Base-by-base conservation (phyloP, 1,284 basidiomycete species). In the Moesziomyces parantarcticus region DNA sequence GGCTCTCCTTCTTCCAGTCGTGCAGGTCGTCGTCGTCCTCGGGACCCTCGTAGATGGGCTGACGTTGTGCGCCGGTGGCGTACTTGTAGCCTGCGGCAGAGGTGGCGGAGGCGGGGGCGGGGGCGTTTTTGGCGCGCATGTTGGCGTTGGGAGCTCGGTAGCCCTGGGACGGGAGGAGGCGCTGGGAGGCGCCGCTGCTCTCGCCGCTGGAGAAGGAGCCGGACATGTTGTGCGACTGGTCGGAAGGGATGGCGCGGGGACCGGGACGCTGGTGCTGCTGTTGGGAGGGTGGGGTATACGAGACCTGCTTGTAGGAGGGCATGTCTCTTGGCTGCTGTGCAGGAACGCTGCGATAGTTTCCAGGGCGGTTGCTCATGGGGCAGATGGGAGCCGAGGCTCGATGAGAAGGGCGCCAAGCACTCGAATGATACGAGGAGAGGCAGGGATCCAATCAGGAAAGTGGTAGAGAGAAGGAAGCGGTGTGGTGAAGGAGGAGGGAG, bases 21-120 rank as follows among this genome's bases (percentile, higher is more conserved):
- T 79, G 76, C 45, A 79, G 46, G 44, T 80, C 77, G 47, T 80
- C 78, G 39, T 80, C 78, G 8, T 67, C 68, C 26, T 74, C 70
- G 16, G 60, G 61, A 18, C 58, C 69, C 13, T 55, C 53, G 48
- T 49, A 61, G 8, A 71, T 50, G 29, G 49, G 50, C 49, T 57
- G 54, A 20, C 22, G 26, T 8, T 62, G 47, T 23, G 42, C 61
- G 7, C 50, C 45, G 25, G 55, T 71, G 14, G 62, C 62, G 23
- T 58, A 45, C 55, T 66, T 71, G 62, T 45, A 62, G 26, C 46
- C 51, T 3, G 51, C 22, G 23, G 61, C 23, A 0, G 68, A 71
- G 0, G 54, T 45, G 45, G 63, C 34, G 7, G 63, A 62, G 34
- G 44, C 25, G 22, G 52, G 52, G 1, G 58, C 57, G 34, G n/a